Conservation (phyloP, 345 rosid species). For the Eucalyptus tenuipes region DNA sequence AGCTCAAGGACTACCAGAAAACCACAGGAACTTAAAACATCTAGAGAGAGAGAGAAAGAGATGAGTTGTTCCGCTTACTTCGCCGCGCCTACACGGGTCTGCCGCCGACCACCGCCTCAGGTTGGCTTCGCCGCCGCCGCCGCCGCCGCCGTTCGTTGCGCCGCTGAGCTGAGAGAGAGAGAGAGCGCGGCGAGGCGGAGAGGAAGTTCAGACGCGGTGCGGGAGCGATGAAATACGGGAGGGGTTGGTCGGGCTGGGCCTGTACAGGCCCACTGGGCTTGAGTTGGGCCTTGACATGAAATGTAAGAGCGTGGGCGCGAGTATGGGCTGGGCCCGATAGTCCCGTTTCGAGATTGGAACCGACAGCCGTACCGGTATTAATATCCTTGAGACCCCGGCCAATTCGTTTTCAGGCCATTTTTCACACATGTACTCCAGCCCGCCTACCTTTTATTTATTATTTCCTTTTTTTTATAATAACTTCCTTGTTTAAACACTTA, state of each 20-base stretch:
- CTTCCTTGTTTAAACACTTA: background rate
- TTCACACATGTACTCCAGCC: background rate
- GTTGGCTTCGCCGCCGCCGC: background rate
- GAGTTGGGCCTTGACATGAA: fast-evolving
- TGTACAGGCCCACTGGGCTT: background rate
- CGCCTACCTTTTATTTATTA: background rate
- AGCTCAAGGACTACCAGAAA: background rate
- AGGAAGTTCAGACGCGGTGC: background rate
- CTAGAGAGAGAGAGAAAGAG: background rate
- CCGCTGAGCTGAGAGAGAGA: background rate
- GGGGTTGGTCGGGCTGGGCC: background rate
- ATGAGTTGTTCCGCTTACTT: background rate
- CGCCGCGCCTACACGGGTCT: background rate
- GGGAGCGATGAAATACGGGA: background rate
- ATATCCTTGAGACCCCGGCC: background rate
- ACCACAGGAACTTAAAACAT: background rate
- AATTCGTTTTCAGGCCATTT: background rate
- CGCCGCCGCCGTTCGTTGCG: background rate
- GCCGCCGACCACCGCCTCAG: background rate
- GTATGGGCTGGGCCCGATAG: background rate
- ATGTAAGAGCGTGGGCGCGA: background rate
- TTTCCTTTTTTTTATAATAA: background rate
- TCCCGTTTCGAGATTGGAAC: background rate
- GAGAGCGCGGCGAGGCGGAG: background rate
- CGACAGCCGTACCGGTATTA: background rate